Evolutionary conservation across 495 filamentous ascomycete genomes (phyloP).

Genomic region (Chlorociboria aeruginascens): DNA sequence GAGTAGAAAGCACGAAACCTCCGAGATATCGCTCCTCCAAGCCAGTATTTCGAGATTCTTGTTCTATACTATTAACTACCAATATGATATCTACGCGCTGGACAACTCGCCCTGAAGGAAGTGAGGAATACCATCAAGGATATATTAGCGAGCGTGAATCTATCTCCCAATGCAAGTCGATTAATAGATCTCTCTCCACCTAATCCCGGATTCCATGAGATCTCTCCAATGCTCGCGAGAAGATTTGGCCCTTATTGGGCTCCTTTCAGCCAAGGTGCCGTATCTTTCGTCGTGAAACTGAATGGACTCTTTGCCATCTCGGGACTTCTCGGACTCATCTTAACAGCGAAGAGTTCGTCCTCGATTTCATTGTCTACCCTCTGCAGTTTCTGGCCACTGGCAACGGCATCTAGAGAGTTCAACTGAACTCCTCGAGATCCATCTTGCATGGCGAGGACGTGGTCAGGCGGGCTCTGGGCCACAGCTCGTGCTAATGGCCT

Average conservation of each 20-base stretch:
- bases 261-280: slow-evolving; percentile 13
- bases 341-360: slow-evolving; percentile 69
- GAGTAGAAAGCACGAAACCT: too few relatives aligned
- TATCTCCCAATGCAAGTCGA: slow-evolving; percentile 1
- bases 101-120: too few relatives aligned
- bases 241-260: slow-evolving; percentile 4
- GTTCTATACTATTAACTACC: too few relatives aligned
- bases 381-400: slow-evolving; percentile 21
- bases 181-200: not conserved
- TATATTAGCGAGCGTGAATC: slow-evolving; percentile 6
- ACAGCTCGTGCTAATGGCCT: slow-evolving; percentile 24
- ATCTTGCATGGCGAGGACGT: slow-evolving; percentile 28
- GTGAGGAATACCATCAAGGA: not conserved
- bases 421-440: slow-evolving; percentile 15
- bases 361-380: slow-evolving; percentile 37
- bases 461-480: slow-evolving; percentile 30
- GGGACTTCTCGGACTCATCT: slow-evolving; percentile 67
- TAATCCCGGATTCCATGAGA: slow-evolving; percentile 4
- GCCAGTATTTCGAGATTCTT: too few relatives aligned
- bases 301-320: slow-evolving; percentile 70
- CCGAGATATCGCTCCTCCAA: too few relatives aligned
- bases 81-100: too few relatives aligned
- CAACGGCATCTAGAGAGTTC: slow-evolving; percentile 35
- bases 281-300: slow-evolving; percentile 25
- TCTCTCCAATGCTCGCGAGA: not conserved